Base-by-base conservation (phyloP, 2,329 filamentous ascomycete species). In the Dactylonectria estremocensis region DNA sequence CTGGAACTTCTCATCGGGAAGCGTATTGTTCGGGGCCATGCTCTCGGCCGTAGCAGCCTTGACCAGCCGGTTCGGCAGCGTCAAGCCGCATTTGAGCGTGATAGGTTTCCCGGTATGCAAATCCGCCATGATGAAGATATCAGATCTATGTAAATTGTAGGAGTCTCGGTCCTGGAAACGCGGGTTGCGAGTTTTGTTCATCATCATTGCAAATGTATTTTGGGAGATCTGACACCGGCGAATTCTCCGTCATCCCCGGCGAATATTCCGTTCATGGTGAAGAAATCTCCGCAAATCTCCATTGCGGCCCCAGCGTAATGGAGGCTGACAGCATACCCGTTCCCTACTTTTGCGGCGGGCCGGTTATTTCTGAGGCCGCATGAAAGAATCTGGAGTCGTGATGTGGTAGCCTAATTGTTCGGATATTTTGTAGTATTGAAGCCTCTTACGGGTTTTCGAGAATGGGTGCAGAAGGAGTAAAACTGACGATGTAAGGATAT, bases 81-180 rank as follows among this genome's bases (percentile, higher is more conserved):
- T 82, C 40, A 90, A 80, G 3, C 88, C 88, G 74, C 86, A 88
- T 68, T 85, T 84, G 2, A 89, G 82, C 48, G 83, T 87, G 3
- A 62, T 52, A 33, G 49, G 49, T 13, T 52, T 52, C 9, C 24
- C 49, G 5, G 49, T 52, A 2, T 52, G 49, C 5, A 52, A 20
- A 16, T 52, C 49, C 3, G 24, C 2, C 49, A 52, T 52, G 48
- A n/a, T n/a, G n/a, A n/a, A n/a, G n/a, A n/a, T n/a, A n/a, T 2
- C 2, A 20, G 48, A 22, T 50, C 14, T 50, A 31, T 50, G 49
- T 52, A 18, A 52, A 8, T 18, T 33, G 11, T 11, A 52, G 24
- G 49, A 14, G 9, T 52, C n/a, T 52, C 9, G 28, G 24, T 52
- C 5, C 16, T 33, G 24, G 49, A 16, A 52, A 31, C n/a, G 28